A percentile compares a stretch with the other conserved stretches of the same genome.
phyloP scores from a whole-genome alignment of 306 rosid genomes.

The Aeschynomene evenia region DNA sequence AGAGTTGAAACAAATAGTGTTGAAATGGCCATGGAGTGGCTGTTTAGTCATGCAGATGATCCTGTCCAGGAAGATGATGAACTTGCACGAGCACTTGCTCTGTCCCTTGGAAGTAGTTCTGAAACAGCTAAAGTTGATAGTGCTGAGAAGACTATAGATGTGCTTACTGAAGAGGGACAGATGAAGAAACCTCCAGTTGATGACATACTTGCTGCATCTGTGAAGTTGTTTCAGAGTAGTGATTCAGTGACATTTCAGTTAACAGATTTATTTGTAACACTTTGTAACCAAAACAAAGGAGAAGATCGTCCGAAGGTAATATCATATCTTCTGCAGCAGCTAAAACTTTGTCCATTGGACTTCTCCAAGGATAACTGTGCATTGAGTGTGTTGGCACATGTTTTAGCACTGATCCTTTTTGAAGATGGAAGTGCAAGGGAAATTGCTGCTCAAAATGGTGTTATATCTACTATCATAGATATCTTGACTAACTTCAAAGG shows the following conservation, averaged over 20 bases:
- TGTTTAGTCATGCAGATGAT: slow-evolving; percentile 89
- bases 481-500: slow-evolving; percentile 71
- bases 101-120: slow-evolving; percentile 88
- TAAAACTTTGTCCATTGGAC: slow-evolving; percentile 80
- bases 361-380: slow-evolving; percentile 71
- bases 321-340: slow-evolving; percentile 92
- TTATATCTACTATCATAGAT: slow-evolving; percentile 60
- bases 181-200: slow-evolving; percentile 85
- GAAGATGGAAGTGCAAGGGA: slow-evolving; percentile 88
- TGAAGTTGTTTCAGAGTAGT: slow-evolving; percentile 80
- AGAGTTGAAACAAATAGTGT: slow-evolving; percentile 95
- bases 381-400: slow-evolving; percentile 76
- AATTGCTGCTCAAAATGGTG: slow-evolving; percentile 80
- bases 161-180: slow-evolving; percentile 69
- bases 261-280: slow-evolving; percentile 91
- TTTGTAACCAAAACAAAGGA: slow-evolving; percentile 86
- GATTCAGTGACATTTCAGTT: slow-evolving; percentile 86
- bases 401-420: slow-evolving; percentile 77
- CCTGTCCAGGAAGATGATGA: slow-evolving; percentile 99
- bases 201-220: slow-evolving; percentile 78
- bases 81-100: slow-evolving; percentile 92
- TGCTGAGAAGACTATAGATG: slow-evolving; percentile 75
- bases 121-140: slow-evolving; percentile 78
- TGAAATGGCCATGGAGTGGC: slow-evolving; percentile 99
- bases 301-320: slow-evolving; percentile 81